Percentiles rank a stretch among this genome's conserved stretches.
phyloP scores from a whole-genome alignment of 495 filamentous ascomycete genomes.

The Oidiodendron maius region DNA sequence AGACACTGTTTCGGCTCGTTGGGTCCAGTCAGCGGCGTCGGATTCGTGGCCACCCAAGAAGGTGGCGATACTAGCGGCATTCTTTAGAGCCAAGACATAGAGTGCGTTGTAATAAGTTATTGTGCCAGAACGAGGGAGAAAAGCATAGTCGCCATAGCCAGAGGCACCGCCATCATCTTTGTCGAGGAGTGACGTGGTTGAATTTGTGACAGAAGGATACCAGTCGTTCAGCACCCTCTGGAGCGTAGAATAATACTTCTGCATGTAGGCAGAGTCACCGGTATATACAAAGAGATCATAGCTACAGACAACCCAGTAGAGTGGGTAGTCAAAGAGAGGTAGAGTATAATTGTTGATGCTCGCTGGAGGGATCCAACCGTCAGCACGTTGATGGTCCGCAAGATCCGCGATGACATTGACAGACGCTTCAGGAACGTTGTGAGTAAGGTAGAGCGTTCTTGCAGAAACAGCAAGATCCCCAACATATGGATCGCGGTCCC shows the following conservation, averaged over 20 bases:
- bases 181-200: constrained; percentile 28
- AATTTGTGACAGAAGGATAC: constrained; percentile 29
- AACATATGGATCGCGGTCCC: constrained; percentile 43
- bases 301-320: constrained; percentile 39
- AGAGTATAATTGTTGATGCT: constrained; percentile 41
- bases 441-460: constrained; percentile 36
- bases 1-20: constrained; percentile 26
- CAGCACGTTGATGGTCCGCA: constrained; percentile 35
- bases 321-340: constrained; percentile 38
- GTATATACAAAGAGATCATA: constrained; percentile 41
- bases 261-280: constrained; percentile 27
- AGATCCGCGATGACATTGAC: constrained; percentile 39
- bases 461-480: constrained; percentile 40
- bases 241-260: constrained; percentile 29
- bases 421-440: constrained; percentile 29
- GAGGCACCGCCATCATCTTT: constrained; percentile 24
- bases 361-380: constrained; percentile 49
- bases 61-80: constrained; percentile 33
- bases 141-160: constrained; percentile 43
- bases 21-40: constrained; percentile 31
- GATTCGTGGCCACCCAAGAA: constrained; percentile 15
- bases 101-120: constrained; percentile 44
- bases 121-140: constrained; percentile 34
- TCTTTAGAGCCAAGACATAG: constrained; percentile 36
- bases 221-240: constrained; percentile 32